Base-by-base conservation (phyloP, 257 asterid genomes). In the Hygrophila difformis region DNA sequence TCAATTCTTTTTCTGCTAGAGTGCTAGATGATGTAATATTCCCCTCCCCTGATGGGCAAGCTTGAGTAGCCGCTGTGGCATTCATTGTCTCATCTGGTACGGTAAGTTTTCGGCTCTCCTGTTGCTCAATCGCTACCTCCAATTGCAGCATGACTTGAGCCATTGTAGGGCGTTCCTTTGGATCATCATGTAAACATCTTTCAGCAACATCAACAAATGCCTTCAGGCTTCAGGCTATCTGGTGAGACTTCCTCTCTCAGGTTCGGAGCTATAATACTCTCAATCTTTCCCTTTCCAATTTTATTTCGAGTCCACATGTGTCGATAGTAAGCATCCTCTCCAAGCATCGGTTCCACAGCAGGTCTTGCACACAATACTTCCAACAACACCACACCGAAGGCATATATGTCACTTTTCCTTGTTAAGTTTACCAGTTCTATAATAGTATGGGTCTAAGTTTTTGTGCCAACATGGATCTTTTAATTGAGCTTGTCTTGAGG, bases 141-240 rank as follows among this genome's bases (percentile, higher is more conserved):
- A 78, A 83, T 46, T 70, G 62, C 44, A 70, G 58, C 31, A 78
- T 65, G 33, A 76, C 69, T 24, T 67, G 74, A 18, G 69, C 72
- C 54, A 78, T 73, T 31, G 73, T 15, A 33, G 86, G 94, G 22
- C 86, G 66, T 62, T 66, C 63, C 51, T 64, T 73, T 18, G 89
- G 88, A 18, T 61, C 75, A 39, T 61, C 68, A 39, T 35, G 64
- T 53, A 82, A 49, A 63, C 94, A 78, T 62, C 66, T 82, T 34
- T 56, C 74, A 0, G 71, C 79, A 34, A 71, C 62, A 53, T 70
- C 73, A 35, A 71, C 47, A 53, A 75, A 82, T 8, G 62, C 69
- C 47, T 66, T 64, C 21, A n/a, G n/a, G n/a, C n/a, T n/a, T n/a
- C n/a, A 82, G 77, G 60, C 89, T 70, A 41, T 65, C 68, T n/a